A percentile compares a stretch with the other conserved stretches of the same genome.
phyloP scores from a whole-genome alignment of 345 rosid genomes.

The Excoecaria cochinchinensis region DNA sequence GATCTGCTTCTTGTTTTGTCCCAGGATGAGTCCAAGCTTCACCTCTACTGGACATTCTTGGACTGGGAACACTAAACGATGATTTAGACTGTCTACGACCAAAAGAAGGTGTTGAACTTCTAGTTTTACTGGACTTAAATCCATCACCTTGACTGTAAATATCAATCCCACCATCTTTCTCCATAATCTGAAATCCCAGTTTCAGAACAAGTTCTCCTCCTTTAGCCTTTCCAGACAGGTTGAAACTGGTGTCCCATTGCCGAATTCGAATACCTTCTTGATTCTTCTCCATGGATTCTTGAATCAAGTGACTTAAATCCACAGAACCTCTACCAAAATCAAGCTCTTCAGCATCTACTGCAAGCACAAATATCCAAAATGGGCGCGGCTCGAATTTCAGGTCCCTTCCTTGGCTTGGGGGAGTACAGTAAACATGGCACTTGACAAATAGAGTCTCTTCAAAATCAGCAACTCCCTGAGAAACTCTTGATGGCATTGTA shows the following conservation, averaged over 20 bases:
- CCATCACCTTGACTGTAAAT: constrained; percentile 64
- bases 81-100: constrained; percentile 77
- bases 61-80: constrained; percentile 89
- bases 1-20: constrained; percentile 39
- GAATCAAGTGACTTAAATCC: constrained; percentile 66
- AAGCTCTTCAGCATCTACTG: constrained; percentile 80
- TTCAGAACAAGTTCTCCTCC: constrained; percentile 82
- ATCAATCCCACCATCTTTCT: constrained; percentile 86
- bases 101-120: constrained; percentile 46
- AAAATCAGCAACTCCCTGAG: constrained; percentile 86
- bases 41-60: constrained; percentile 59
- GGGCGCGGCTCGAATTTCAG: constrained; percentile 80
- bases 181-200: constrained; percentile 92
- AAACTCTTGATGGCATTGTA: constrained; percentile 90
- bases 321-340: constrained; percentile 70
- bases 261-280: constrained; percentile 71
- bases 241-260: constrained; percentile 83
- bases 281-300: constrained; percentile 79
- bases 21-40: constrained; percentile 66
- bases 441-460: constrained; percentile 83
- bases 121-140: constrained; percentile 43
- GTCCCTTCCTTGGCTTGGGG: constrained; percentile 51
- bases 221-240: constrained; percentile 79
- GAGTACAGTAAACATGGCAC: constrained; percentile 71
- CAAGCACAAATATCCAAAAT: constrained; percentile 61